Percentiles rank a stretch among this genome's conserved stretches.
Evolutionary conservation across 176 grass and related monocot species (phyloP).

Genomic region (Musa beccarii): DNA sequence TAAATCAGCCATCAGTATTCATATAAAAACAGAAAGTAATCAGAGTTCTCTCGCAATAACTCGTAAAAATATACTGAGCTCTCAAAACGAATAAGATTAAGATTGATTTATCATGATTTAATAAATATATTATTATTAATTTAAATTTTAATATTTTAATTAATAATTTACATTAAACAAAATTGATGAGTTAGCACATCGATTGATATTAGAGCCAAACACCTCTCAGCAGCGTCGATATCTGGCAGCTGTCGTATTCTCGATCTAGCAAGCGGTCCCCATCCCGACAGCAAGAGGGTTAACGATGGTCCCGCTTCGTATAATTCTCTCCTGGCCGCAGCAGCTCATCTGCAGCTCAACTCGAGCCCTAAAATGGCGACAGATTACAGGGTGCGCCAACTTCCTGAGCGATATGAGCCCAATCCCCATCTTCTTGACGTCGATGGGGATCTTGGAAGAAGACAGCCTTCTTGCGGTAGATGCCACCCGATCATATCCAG

Average conservation of each 20-base stretch:
- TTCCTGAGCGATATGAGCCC: slow-evolving; percentile 76
- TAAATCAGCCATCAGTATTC: no score
- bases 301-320: slow-evolving; percentile 74
- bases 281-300: slow-evolving; percentile 72
- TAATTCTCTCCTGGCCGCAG: slow-evolving; percentile 76
- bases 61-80: no score
- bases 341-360: slow-evolving; percentile 93
- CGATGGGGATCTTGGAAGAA: slow-evolving; percentile 73
- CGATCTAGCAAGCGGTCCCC: slow-evolving; percentile 69
- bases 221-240: slow-evolving; percentile 28
- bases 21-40: no score
- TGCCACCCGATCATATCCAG: slow-evolving; percentile 69
- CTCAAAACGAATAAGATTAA: no score
- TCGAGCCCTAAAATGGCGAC: slow-evolving; percentile 56
- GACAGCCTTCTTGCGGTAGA: slow-evolving; percentile 65
- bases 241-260: slow-evolving; percentile 56
- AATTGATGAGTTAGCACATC: no score
- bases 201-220: no score
- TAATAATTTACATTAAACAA: no score
- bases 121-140: no score
- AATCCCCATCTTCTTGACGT: slow-evolving; percentile 72
- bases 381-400: slow-evolving; percentile 69
- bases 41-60: no score
- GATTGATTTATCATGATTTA: no score
- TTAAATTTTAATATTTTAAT: no score